Evolutionary conservation across 148 eudicot species (phyloP).

Genomic region (Amaranthus hypochondriacus): DNA sequence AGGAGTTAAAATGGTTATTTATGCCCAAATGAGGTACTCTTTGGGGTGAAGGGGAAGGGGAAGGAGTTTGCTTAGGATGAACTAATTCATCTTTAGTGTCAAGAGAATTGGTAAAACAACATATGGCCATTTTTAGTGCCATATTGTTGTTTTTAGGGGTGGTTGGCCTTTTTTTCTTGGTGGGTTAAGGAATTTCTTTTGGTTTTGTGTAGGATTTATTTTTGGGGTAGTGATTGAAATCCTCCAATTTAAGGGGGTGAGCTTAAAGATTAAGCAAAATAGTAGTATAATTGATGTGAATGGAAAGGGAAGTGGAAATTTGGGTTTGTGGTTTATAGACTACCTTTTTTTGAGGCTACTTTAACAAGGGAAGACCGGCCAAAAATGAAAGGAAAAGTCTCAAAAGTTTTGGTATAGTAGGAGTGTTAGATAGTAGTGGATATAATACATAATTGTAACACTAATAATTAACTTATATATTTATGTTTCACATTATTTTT

Average conservation of each 20-base stretch:
- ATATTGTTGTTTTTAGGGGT: background rate
- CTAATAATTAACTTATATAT: too few species aligned
- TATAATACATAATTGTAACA: too few species aligned
- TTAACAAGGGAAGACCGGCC: constrained; percentile 11
- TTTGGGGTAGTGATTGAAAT: constrained; percentile 12
- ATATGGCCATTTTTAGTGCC: constrained; percentile 33
- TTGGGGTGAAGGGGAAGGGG: constrained; percentile 40
- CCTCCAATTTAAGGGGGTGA: constrained; percentile 18
- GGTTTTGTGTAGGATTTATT: background rate
- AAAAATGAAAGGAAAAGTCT: background rate
- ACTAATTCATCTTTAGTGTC: constrained; percentile 27
- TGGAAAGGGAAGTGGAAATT: constrained; percentile 18
- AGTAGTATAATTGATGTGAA: constrained; percentile 16
- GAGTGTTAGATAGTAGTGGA: too few species aligned
- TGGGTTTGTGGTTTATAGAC: constrained; percentile 25
- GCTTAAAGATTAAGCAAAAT: constrained; percentile 27
- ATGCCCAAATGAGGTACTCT: constrained; percentile 53
- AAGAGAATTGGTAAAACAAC: constrained; percentile 27
- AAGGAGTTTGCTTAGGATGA: constrained; percentile 30
- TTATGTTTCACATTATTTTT: too few species aligned
- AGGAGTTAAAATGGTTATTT: constrained; percentile 39
- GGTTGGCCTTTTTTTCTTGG: background rate
- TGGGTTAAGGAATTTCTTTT: background rate
- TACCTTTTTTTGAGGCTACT: constrained; percentile 17
- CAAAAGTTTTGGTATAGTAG: background rate